phyloP scores from a whole-genome alignment of 2,329 filamentous ascomycete species.

The Delphinella strobiligena region DNA sequence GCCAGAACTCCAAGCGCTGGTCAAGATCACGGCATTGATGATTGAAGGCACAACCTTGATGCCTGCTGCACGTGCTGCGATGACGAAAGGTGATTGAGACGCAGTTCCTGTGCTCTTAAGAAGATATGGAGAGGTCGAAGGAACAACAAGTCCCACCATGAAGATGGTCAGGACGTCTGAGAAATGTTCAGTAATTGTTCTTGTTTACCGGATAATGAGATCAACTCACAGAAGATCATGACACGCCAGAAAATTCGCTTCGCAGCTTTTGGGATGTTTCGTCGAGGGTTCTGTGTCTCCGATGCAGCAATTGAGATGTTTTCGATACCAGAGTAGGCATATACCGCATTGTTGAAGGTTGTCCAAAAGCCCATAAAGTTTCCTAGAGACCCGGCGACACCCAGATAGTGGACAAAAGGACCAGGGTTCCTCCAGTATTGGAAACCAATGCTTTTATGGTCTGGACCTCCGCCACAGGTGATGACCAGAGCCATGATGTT shows the following conservation, averaged over 20 bases:
- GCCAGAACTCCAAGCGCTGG: conserved; percentile 48
- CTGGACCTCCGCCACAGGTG: conserved; percentile 11
- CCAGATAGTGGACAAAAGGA: conserved; percentile 12
- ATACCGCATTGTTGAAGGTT: conserved; percentile 10
- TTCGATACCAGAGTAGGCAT: conserved; percentile 13
- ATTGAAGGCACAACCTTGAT: conserved; percentile 47
- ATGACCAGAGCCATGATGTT: conserved; percentile 13
- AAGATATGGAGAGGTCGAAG: conserved; percentile 37
- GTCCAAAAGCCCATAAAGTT: conserved; percentile 11
- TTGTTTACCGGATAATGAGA: no score
- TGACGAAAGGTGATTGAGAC: conserved; percentile 38
- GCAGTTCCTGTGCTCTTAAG: conserved; percentile 40
- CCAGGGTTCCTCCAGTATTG: conserved; percentile 12
- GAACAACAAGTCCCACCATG: conserved; percentile 45
- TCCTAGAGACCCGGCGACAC: conserved; percentile 7
- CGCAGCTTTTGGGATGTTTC: conserved; percentile 43
- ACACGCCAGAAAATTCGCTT: conserved; percentile 46
- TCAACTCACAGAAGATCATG: conserved; percentile 48
- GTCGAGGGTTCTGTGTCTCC: conserved; percentile 6
- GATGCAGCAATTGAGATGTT: conserved; percentile 13
- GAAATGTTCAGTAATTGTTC: no score
- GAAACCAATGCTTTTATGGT: conserved; percentile 10
- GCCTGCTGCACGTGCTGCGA: conserved; percentile 34
- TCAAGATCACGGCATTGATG: conserved; percentile 56
- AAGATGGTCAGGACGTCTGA: conserved; percentile 36